These are phyloP conservation scores for Eimeria maxima DNA, from an alignment of 169 alveolate genomes.

Conservation along the genomic window DNA sequence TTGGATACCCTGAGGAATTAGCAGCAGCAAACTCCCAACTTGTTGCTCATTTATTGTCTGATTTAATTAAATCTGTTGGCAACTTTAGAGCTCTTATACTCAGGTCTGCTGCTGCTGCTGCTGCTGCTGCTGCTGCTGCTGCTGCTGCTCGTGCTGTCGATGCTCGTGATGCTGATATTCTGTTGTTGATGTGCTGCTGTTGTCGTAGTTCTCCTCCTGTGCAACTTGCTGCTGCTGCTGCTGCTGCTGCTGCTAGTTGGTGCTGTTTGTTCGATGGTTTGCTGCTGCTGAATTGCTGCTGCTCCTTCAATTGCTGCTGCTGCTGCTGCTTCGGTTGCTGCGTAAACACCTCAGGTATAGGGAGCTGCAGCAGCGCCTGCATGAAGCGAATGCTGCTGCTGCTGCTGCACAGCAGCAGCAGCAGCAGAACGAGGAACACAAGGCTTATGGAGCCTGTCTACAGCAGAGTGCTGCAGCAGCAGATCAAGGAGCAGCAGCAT, in stretches of 20 bases:
- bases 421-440: conserved; percentile 11
- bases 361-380: conserved; percentile 73
- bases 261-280: not conserved
- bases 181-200: not conserved
- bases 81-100: conserved; percentile 45
- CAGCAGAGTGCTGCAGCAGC: not conserved
- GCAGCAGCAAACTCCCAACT: not conserved
- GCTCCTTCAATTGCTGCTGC: not conserved
- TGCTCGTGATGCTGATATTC: not conserved
- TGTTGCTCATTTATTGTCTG: not conserved
- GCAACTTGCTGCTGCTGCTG: not conserved
- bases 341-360: conserved; percentile 34
- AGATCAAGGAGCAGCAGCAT: not conserved
- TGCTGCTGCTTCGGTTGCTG: conserved; percentile 11
- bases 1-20: not conserved
- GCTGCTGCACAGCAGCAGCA: conserved; percentile 62
- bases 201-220: not conserved
- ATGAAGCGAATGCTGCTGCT: conserved; percentile 5
- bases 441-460: not conserved
- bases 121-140: conserved; percentile 25
- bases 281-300: not conserved
- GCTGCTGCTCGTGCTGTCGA: not conserved
- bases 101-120: conserved; percentile 7
- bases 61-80: not conserved
- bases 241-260: not conserved